phyloP scores from a whole-genome alignment of 257 asterid species.

The Nicotiana attenuata region DNA sequence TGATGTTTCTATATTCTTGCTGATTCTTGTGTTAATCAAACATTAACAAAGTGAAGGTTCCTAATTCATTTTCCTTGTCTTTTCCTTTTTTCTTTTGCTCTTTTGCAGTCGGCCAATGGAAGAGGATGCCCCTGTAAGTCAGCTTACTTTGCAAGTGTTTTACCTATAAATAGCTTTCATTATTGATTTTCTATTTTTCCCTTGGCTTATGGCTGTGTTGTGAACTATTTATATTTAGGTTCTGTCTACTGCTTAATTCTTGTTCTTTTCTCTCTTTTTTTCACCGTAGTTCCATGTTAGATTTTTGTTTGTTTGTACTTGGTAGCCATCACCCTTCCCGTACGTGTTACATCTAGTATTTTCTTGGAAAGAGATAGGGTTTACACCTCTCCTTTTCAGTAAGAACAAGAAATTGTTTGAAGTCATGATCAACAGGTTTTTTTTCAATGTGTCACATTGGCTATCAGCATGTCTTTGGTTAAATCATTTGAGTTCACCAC shows the following conservation, averaged over 20 bases:
- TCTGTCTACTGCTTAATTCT: neutral
- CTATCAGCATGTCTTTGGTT: neutral
- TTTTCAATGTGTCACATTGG: neutral
- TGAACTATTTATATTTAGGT: neutral
- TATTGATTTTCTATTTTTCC: neutral
- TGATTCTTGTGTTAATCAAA: neutral
- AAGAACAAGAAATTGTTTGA: neutral
- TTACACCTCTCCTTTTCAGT: neutral
- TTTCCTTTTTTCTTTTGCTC: neutral
- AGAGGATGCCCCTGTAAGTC: slow-evolving; percentile 66
- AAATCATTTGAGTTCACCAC: neutral
- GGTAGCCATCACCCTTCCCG: neutral
- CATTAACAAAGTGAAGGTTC: neutral
- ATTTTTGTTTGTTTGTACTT: neutral
- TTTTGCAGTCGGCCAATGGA: slow-evolving; percentile 72
- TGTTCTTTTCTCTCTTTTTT: neutral
- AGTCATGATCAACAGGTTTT: neutral
- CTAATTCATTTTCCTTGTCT: slow-evolving; percentile 19
- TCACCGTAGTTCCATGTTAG: neutral
- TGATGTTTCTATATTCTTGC: neutral
- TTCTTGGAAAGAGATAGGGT: neutral
- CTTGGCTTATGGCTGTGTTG: neutral
- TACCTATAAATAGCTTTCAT: neutral
- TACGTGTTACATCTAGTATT: neutral
- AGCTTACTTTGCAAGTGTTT: neutral